Percentiles rank a stretch among this genome's conserved stretches.
Conservation (phyloP, 1,284 basidiomycete genomes). For the Cutaneotrichosporon sp. region DNA sequence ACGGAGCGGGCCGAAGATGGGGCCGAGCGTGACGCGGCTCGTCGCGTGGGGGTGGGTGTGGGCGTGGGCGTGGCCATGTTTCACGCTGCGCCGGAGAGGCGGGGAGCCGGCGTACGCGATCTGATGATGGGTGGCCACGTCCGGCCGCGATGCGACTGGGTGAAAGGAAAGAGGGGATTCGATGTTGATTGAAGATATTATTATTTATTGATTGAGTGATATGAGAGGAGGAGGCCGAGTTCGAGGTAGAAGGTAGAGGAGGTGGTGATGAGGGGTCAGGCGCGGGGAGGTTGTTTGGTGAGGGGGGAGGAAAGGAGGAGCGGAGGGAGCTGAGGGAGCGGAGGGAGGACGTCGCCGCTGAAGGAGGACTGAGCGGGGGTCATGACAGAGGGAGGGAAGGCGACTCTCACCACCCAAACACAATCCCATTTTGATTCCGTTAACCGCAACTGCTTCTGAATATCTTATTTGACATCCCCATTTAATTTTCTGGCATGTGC, state of each 20-base stretch:
- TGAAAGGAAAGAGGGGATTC: too few species aligned
- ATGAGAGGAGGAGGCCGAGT: too few species aligned
- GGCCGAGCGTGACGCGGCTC: conserved; percentile 16
- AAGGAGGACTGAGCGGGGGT: background rate
- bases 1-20: conserved; percentile 14
- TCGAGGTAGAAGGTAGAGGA: too few species aligned
- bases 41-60: too few species aligned
- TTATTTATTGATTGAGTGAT: conserved; percentile 1
- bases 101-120: background rate
- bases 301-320: too few species aligned
- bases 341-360: background rate
- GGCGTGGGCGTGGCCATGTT: conserved; percentile 17
- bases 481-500: background rate
- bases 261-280: too few species aligned
- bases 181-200: background rate
- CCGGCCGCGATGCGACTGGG: background rate
- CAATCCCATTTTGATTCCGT: background rate
- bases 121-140: background rate
- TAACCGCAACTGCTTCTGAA: background rate
- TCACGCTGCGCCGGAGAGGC: background rate
- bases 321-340: too few species aligned
- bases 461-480: background rate
- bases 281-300: too few species aligned
- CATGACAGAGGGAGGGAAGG: background rate
- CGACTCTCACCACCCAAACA: background rate